phyloP scores from a whole-genome alignment of 768 basidiomycete species.

The Boletus rex-veris region DNA sequence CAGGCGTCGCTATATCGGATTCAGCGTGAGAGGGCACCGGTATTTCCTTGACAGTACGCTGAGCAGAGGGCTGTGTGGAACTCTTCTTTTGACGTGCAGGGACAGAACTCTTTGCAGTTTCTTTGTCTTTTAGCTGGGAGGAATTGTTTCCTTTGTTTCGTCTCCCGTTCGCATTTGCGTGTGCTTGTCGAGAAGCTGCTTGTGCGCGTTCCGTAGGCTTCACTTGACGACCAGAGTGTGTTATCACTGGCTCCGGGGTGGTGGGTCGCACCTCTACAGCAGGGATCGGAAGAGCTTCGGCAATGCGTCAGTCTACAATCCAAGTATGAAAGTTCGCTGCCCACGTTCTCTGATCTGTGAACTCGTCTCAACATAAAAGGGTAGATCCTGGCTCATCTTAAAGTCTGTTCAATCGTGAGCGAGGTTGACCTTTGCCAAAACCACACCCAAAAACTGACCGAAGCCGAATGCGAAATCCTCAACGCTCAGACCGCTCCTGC shows the following conservation, averaged over 20 bases:
- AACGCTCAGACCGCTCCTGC: conserved; percentile 15
- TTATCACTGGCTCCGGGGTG: conserved; percentile 11
- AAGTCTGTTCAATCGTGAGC: conserved; percentile 19
- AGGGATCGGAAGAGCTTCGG: conserved; percentile 13
- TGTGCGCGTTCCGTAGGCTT: conserved; percentile 20
- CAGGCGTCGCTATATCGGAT: background rate
- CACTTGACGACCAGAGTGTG: conserved; percentile 24
- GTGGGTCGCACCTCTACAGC: conserved; percentile 1
- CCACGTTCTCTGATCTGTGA: conserved; percentile 26
- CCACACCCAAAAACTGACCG: conserved; percentile 15
- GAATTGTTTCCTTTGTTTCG: conserved; percentile 5
- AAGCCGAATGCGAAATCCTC: conserved; percentile 31
- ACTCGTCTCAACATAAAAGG: conserved; percentile 26
- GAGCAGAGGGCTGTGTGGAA: background rate
- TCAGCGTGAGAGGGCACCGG: background rate
- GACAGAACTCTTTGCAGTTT: background rate
- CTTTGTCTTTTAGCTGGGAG: background rate
- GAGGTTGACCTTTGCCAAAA: background rate
- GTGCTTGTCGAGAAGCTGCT: conserved; percentile 4
- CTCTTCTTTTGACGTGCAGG: background rate
- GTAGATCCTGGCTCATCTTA: conserved; percentile 30
- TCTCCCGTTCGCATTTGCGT: background rate
- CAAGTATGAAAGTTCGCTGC: background rate
- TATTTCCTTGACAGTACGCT: background rate
- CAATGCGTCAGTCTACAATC: conserved; percentile 1